Evolutionary conservation across 306 rosid genomes (phyloP), one percentile per base, ranked within the genome.

Genomic region (Hippophae gyantsensis): DNA sequence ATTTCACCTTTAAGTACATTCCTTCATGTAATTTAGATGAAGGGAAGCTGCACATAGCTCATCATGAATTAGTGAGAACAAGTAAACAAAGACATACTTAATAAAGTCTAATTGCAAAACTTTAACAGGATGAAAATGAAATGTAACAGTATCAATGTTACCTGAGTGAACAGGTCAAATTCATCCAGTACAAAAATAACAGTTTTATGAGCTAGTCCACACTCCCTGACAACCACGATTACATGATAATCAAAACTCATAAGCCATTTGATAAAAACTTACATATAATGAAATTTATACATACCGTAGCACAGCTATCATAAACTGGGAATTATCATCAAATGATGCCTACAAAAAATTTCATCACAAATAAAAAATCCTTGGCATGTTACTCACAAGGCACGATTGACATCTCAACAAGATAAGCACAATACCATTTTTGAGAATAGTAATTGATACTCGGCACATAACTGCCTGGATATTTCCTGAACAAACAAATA

Each of bases 101-200:
- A 11, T 13, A 65, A 46, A 9, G 64, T 62, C 62, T 54, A 51
- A 61, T 27, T 32, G 14, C 62, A 61, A 66, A 66, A 53, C 58
- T 67, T 69, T 52, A 76, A 48, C 14, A 61, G 50, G 54, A 60
- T 14, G 62, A 56, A 32, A 60, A 69, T 61, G 40, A 47, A 14
- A 57, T 42, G 38, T 38, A 60, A 48, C 10, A 45, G 43, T 9
- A 3, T 23, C 42, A 68, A 26, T 13, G 60, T 54, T 54, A 87
- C 98, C 80, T 85, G 89, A 68, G 98, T 82, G 80, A 92, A 92
- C n/a, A 81, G 79, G 77, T 92, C 93, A 85, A 92, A 92, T 69
- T 92, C 96, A 65, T 87, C 95, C 72, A 92, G 74, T 54, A 92
- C 59, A 72, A 87, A 92, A 56, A 92, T 73, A 70, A 87, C 72